A percentile compares a stretch with the other conserved stretches of the same genome.
phyloP scores from a whole-genome alignment of 257 asterid species.

The Cordia subcordata region DNA sequence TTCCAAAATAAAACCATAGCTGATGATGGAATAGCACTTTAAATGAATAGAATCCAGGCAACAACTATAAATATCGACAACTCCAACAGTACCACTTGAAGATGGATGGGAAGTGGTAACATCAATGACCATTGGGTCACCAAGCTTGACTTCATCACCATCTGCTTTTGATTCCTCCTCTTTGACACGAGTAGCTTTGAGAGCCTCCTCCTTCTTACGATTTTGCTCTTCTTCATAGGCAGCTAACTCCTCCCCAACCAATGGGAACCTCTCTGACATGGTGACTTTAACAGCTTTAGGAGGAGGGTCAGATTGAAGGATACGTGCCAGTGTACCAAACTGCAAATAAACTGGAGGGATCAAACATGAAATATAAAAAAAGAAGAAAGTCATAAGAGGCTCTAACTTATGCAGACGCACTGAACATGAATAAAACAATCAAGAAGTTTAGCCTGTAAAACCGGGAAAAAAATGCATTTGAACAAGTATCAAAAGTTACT shows the following conservation, averaged over 20 bases:
- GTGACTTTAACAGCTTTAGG: slow-evolving; percentile 98
- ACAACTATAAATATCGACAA: background rate
- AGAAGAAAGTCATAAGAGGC: background rate
- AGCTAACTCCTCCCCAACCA: slow-evolving; percentile 98
- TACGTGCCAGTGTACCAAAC: slow-evolving; percentile 92
- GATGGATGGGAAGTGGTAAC: slow-evolving; percentile 39
- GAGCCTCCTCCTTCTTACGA: slow-evolving; percentile 86
- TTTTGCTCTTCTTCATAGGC: slow-evolving; percentile 97
- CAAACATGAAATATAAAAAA: background rate
- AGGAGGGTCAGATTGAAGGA: slow-evolving; percentile 99
- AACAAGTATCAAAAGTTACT: too few relatives aligned
- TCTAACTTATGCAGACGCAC: background rate
- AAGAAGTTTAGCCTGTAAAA: too few relatives aligned
- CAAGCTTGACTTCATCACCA: slow-evolving; percentile 44
- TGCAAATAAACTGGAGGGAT: slow-evolving; percentile 29
- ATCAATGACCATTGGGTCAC: slow-evolving; percentile 82
- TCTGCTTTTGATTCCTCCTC: slow-evolving; percentile 84
- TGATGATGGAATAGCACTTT: too few relatives aligned
- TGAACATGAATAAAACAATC: too few relatives aligned
- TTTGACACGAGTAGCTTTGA: slow-evolving; percentile 72
- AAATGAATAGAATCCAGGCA: too few relatives aligned
- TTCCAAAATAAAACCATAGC: too few relatives aligned
- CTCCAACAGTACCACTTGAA: slow-evolving; percentile 44
- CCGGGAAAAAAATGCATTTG: too few relatives aligned
- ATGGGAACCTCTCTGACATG: slow-evolving; percentile 86